Base-by-base conservation (phyloP, 1,139 yeast species). In the Lodderomyces orthopsilosis region DNA sequence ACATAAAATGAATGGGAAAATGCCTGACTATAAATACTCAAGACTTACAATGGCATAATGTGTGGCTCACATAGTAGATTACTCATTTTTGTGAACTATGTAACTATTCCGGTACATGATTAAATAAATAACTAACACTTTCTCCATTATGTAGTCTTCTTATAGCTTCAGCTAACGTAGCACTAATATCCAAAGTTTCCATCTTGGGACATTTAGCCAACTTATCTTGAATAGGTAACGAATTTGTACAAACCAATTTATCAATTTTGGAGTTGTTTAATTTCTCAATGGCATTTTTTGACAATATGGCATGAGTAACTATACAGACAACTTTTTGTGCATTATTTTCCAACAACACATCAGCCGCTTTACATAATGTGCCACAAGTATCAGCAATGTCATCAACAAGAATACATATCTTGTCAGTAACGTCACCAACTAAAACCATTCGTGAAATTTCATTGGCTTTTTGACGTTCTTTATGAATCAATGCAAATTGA, bases 311-410 rank as follows among this genome's bases (percentile, higher is more conserved):
- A 64, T 93, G 98, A 4, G 98, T 93, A 26, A 93, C 96, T 51
- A 93, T 86, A 37, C 98, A 98, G 57, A 93, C 85, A 37, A 93
- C 98, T 47, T 83, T 74, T 54, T 79, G 71, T 15, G 98, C 98
- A 19, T 83, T 84, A 58, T 90, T 85, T 39, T 82, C 86, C 49
- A 91, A 65, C 47, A 93, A 71, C 5, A 93, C 83, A 55, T 91
- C 96, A 19, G 97, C 96, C 35, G 98, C 98, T 68, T 91, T 93
- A 49, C 91, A 94, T 53, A 93, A 73, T 3, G 98, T 93, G 47
- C 98, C 98, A 69, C 98, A 93, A 18, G 98, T 93, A 62, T 93
- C 98, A 40, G 98, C 98, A 95, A 93, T 91, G 62, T 93, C 98
- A 67, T 93, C 98, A 37, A 93, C 95, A 53, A 93, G 80, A 46